Conservation (phyloP, 2,329 filamentous ascomycete genomes). For the Aspergillus candidus region DNA sequence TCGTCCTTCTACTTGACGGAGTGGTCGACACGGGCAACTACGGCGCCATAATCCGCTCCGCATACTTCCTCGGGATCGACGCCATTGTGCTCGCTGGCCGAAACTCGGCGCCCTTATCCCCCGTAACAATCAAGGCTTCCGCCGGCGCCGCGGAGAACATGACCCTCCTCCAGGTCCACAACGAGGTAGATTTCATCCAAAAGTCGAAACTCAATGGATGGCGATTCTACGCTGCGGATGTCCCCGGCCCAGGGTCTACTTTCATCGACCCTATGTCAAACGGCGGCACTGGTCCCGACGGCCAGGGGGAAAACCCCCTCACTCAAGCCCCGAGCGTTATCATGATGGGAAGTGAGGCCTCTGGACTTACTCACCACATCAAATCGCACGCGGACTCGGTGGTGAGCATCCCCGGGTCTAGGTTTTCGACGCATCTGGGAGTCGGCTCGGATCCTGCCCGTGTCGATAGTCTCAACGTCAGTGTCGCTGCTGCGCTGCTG, state of each 20-base stretch:
- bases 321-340: conserved; percentile 63
- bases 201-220: conserved; percentile 66
- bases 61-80: conserved; percentile 83
- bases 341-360: conserved; percentile 75
- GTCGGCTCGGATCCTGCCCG: conserved; percentile 38
- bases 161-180: conserved; percentile 62
- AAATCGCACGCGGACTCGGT: conserved; percentile 59
- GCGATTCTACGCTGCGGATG: conserved; percentile 72
- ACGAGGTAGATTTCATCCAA: conserved; percentile 63
- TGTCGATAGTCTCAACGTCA: conserved; percentile 90
- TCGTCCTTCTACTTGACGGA: conserved; percentile 41
- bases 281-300: conserved; percentile 36
- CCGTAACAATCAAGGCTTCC: conserved; percentile 78
- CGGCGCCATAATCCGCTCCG: conserved; percentile 80
- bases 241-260: conserved; percentile 28
- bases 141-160: conserved; percentile 81
- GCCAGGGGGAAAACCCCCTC: conserved; percentile 36
- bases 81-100: conserved; percentile 71
- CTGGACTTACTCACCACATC: conserved; percentile 62
- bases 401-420: conserved; percentile 55
- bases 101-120: conserved; percentile 66
- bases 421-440: conserved; percentile 38
- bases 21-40: conserved; percentile 79
- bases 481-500: conserved; percentile 75
- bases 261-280: conserved; percentile 16